These are phyloP conservation scores for Stachybotrys elegans DNA, from an alignment of 2,329 filamentous ascomycete species.

Conservation along the genomic window DNA sequence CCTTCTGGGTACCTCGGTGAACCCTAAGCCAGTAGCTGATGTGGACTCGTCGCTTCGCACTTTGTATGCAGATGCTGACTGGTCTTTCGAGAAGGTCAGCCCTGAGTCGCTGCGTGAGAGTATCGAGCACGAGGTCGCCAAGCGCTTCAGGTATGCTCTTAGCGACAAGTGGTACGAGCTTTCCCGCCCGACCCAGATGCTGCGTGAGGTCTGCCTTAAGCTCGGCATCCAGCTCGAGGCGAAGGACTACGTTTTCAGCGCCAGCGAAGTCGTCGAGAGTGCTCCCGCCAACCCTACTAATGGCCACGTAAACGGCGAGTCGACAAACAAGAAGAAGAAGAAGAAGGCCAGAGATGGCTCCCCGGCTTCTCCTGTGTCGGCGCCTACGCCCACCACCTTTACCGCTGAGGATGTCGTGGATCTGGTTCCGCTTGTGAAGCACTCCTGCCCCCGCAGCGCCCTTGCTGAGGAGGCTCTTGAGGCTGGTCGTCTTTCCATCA, in stretches of 20 bases:
- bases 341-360: conserved; percentile 53
- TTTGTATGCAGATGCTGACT: conserved; percentile 77
- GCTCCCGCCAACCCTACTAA: conserved; percentile 25
- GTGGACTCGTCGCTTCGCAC: conserved; percentile 68
- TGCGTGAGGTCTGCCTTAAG: conserved; percentile 85
- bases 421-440: conserved; percentile 90
- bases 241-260: conserved; percentile 45
- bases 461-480: conserved; percentile 94
- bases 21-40: conserved; percentile 72
- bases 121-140: conserved; percentile 65
- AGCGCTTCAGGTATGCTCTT: conserved; percentile 74
- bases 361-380: conserved; percentile 38
- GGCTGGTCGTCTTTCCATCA: conserved; percentile 90
- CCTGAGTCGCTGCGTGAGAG: conserved; percentile 65
- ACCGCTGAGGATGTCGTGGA: conserved; percentile 82
- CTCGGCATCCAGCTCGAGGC: conserved; percentile 83
- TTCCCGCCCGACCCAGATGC: conserved; percentile 72
- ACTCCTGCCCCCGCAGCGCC: conserved; percentile 83
- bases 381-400: conserved; percentile 50
- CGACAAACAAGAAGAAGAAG: conserved; percentile 60
- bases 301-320: conserved; percentile 36
- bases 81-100: conserved; percentile 74
- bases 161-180: conserved; percentile 61
- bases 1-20: conserved; percentile 72
- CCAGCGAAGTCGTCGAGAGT: conserved; percentile 13